Evolutionary conservation across 257 asterid species (phyloP), one percentile per base, ranked within the genome.

Genomic region (Knoxia roxburghii): DNA sequence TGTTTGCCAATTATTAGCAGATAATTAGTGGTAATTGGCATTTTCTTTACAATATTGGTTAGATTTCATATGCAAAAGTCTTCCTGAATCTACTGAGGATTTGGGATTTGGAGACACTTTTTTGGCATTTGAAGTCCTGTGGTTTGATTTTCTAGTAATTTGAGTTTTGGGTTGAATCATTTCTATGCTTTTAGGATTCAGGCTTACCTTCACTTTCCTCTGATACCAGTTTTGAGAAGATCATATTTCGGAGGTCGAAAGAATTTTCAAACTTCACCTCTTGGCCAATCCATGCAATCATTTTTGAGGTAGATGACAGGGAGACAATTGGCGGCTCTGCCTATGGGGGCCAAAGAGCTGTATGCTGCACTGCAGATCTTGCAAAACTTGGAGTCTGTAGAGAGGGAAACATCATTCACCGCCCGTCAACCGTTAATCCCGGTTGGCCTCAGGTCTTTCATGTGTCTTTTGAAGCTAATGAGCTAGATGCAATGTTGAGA

Each of bases 301-400:
- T 92, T 41, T 92, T 92, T 71, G 96, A 92, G 90, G 98, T 92
- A 71, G 96, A 86, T 61, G 98, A 92, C 72, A 81, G 95, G 69
- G 96, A 92, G 76, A 53, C 67, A 3, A 89, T 92, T 35, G 98
- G 98, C 29, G 98, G 98, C 67, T 92, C 98, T 24, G 98, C 95
- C 27, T 92, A 92, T 24, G 96, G 98, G 43, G 98, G 98, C 27
- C 98, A 92, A 79, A 86, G 96, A 83, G 98, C 98, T 45, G 78
- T 92, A 51, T 92, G 98, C 75, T 92, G 98, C 82, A 75, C 95
- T 2, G 83, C 84, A 7, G 98, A 92, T 82, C 95, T 92, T 74
- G 92, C 96, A 32, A 92, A 92, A 79, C 95, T 92, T 56, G 96
- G 96, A 67, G 96, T 87, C 59, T 92, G 98, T 81, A 87, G 83